These are phyloP conservation scores for Naganishia cerealis DNA, from an alignment of 1,284 basidiomycete genomes.

Conservation along the genomic window DNA sequence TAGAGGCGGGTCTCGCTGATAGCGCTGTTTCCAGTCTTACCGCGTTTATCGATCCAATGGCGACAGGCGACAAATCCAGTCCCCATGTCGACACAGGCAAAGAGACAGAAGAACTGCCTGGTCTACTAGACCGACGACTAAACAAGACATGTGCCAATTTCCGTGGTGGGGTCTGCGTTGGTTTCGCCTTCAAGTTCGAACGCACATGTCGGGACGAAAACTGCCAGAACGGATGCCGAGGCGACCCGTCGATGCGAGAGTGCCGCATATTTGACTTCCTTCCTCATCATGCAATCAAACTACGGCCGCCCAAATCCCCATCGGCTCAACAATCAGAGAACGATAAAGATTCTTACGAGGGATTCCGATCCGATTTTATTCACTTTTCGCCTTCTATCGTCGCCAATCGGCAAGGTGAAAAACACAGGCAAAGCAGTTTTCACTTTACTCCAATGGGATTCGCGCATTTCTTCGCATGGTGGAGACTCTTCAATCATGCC, in stretches of 20 bases:
- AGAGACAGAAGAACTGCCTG: slow-evolving; percentile 33
- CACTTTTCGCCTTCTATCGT: slow-evolving; percentile 74
- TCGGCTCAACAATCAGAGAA: slow-evolving; percentile 56
- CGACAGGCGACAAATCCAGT: slow-evolving; percentile 49
- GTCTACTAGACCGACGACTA: slow-evolving; percentile 41
- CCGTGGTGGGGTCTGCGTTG: slow-evolving; percentile 84
- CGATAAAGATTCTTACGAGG: slow-evolving; percentile 79
- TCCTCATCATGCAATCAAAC: slow-evolving; percentile 76
- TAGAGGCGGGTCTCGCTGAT: neutral
- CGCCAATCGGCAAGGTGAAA: slow-evolving; percentile 67
- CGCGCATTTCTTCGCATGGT: slow-evolving; percentile 91
- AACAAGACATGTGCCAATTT: slow-evolving; percentile 75
- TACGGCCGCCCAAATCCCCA: slow-evolving; percentile 58
- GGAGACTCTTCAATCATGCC: slow-evolving; percentile 75
- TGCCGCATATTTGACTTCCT: slow-evolving; percentile 81
- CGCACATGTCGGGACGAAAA: slow-evolving; percentile 72
- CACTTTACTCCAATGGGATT: slow-evolving; percentile 85
- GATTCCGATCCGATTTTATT: slow-evolving; percentile 90
- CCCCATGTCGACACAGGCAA: slow-evolving; percentile 33
- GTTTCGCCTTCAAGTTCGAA: slow-evolving; percentile 81
- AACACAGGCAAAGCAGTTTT: slow-evolving; percentile 63
- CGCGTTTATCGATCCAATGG: slow-evolving; percentile 56
- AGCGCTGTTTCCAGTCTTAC: slow-evolving; percentile 47
- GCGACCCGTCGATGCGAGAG: slow-evolving; percentile 68
- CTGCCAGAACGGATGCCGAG: slow-evolving; percentile 64